Evolutionary conservation across 441 rosid species (phyloP).

Genomic region (Biscutella auriculata): DNA sequence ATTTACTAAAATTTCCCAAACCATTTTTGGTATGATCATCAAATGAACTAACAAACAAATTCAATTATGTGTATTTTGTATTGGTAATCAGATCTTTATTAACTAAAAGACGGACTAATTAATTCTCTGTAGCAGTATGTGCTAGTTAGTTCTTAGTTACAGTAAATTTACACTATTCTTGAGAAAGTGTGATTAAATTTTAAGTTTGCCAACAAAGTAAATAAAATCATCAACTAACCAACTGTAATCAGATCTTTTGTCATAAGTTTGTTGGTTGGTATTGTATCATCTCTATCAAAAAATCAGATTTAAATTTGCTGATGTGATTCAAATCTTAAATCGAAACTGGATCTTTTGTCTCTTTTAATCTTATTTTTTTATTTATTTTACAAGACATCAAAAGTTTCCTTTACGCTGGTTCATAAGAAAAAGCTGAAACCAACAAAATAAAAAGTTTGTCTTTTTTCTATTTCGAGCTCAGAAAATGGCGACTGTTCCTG

Average conservation of each 20-base stretch:
- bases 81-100: background rate
- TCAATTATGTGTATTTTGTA: background rate
- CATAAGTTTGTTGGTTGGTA: background rate
- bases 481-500: conserved; percentile 22
- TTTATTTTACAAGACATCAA: too few species aligned
- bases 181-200: background rate
- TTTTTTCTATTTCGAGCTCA: conserved; percentile 3
- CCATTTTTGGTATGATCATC: background rate
- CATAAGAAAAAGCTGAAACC: too few species aligned
- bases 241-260: too few species aligned
- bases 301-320: background rate
- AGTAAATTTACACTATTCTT: background rate
- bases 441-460: conserved; percentile 9
- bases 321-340: background rate
- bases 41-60: background rate
- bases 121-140: background rate
- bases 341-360: too few species aligned
- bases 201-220: background rate
- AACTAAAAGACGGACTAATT: background rate
- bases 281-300: background rate
- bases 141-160: background rate
- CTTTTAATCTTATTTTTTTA: too few species aligned
- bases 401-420: too few species aligned
- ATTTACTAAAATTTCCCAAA: background rate
- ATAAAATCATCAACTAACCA: background rate